Evolutionary conservation across 768 basidiomycete species (phyloP).

Genomic region (Hypholoma fasciculare): DNA sequence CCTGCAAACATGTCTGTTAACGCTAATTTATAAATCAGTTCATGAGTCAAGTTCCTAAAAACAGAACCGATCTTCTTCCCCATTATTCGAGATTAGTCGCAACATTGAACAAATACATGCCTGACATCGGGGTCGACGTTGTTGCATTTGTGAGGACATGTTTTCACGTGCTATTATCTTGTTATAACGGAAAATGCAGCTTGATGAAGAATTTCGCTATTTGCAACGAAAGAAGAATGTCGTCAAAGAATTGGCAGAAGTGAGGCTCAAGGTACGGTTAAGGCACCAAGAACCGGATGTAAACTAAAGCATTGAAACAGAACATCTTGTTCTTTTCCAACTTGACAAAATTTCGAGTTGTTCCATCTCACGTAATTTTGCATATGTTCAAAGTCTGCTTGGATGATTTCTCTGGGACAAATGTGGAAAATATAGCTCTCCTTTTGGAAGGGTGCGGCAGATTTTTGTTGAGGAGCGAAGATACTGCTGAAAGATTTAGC

Average conservation of each 20-base stretch:
- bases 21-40: slow-evolving; percentile 46
- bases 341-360: slow-evolving; percentile 93
- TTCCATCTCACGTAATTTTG: slow-evolving; percentile 88
- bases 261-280: slow-evolving; percentile 71
- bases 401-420: slow-evolving; percentile 91
- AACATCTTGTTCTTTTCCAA: slow-evolving; percentile 88
- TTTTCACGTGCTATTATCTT: background rate
- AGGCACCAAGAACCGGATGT: background rate
- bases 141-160: slow-evolving; percentile 66
- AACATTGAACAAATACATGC: slow-evolving; percentile 89
- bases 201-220: slow-evolving; percentile 97
- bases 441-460: slow-evolving; percentile 93
- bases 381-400: slow-evolving; percentile 97
- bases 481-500: slow-evolving; percentile 82
- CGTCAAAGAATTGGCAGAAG: slow-evolving; percentile 85
- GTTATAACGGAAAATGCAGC: slow-evolving; percentile 40
- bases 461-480: slow-evolving; percentile 85
- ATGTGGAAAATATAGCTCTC: slow-evolving; percentile 91
- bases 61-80: slow-evolving; percentile 86
- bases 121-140: slow-evolving; percentile 85
- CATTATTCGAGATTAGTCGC: slow-evolving; percentile 92
- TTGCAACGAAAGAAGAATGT: slow-evolving; percentile 93
- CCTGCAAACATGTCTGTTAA: background rate
- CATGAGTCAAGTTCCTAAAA: slow-evolving; percentile 81
- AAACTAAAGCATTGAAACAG: slow-evolving; percentile 36